These are phyloP conservation scores for Calonectria fujianensis DNA, from an alignment of 2,329 filamentous ascomycete genomes.

Conservation along the genomic window DNA sequence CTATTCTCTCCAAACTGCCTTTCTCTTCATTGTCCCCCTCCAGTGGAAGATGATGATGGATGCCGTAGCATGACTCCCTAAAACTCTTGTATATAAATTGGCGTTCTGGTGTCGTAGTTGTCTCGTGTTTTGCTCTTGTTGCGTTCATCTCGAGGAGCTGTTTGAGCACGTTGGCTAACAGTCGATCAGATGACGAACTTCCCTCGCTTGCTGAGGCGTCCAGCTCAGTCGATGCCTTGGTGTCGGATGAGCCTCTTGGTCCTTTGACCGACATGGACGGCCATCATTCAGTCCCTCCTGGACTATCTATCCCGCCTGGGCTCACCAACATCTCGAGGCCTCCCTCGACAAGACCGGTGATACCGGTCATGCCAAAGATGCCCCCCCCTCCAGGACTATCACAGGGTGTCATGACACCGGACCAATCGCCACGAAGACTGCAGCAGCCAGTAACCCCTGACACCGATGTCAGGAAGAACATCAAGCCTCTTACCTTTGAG, in stretches of 20 bases:
- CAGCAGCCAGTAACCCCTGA: conserved; percentile 49
- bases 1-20: conserved; percentile 61
- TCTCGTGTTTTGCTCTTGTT: conserved; percentile 50
- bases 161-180: conserved; percentile 63
- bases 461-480: conserved; percentile 63
- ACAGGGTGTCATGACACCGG: conserved; percentile 57
- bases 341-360: conserved; percentile 50
- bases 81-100: conserved; percentile 66
- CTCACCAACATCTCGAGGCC: conserved; percentile 48
- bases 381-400: conserved; percentile 52
- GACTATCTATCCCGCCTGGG: conserved; percentile 53
- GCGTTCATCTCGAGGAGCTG: conserved; percentile 45
- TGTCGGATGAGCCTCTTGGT: conserved; percentile 72
- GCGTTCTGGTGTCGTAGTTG: conserved; percentile 56
- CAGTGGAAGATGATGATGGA: conserved; percentile 78
- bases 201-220: conserved; percentile 76
- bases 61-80: conserved; percentile 70
- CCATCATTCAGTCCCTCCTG: conserved; percentile 57
- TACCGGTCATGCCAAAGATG: conserved; percentile 54
- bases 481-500: conserved; percentile 67
- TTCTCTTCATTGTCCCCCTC: conserved; percentile 59
- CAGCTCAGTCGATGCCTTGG: conserved; percentile 80
- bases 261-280: conserved; percentile 42
- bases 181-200: conserved; percentile 76
- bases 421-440: conserved; percentile 56